These are phyloP conservation scores for Oryza glumipatula DNA, from an alignment of 176 grass and related monocot genomes.

Conservation along the genomic window DNA sequence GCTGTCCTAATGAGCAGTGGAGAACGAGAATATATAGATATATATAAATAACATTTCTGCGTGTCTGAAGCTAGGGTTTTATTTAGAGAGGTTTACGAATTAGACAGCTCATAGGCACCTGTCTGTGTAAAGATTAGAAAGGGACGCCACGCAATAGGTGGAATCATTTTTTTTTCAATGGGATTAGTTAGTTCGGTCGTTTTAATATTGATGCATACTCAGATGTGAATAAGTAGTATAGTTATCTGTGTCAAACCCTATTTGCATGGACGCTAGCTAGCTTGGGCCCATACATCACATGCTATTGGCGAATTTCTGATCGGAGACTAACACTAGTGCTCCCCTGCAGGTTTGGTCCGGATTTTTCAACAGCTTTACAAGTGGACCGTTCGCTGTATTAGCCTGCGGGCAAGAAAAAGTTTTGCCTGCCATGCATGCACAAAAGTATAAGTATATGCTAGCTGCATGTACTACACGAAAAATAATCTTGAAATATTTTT, in stretches of 20 bases:
- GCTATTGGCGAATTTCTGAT: constrained; percentile 34
- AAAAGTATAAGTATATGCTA: neutral
- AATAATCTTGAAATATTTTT: neutral
- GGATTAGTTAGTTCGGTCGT: constrained; percentile 52
- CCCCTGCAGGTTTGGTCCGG: constrained; percentile 48
- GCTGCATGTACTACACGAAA: neutral
- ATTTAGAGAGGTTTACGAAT: constrained; percentile 40
- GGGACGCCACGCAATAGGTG: constrained; percentile 34
- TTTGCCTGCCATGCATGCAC: neutral
- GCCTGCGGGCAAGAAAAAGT: neutral
- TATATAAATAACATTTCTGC: constrained; percentile 28
- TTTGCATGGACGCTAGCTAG: constrained; percentile 7
- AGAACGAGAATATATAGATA: neutral
- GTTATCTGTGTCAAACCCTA: constrained; percentile 21
- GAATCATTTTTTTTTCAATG: constrained; percentile 48
- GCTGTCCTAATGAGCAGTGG: constrained; percentile 1
- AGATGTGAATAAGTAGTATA: neutral
- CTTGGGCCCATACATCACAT: constrained; percentile 49
- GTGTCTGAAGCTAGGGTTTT: constrained; percentile 54
- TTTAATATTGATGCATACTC: constrained; percentile 37
- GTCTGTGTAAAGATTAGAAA: constrained; percentile 45
- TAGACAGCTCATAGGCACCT: constrained; percentile 67
- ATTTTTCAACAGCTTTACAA: constrained; percentile 40
- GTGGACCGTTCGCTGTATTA: neutral
- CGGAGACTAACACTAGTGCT: constrained; percentile 27